phyloP scores from a whole-genome alignment of 768 basidiomycete genomes.

The Boletales sp. region DNA sequence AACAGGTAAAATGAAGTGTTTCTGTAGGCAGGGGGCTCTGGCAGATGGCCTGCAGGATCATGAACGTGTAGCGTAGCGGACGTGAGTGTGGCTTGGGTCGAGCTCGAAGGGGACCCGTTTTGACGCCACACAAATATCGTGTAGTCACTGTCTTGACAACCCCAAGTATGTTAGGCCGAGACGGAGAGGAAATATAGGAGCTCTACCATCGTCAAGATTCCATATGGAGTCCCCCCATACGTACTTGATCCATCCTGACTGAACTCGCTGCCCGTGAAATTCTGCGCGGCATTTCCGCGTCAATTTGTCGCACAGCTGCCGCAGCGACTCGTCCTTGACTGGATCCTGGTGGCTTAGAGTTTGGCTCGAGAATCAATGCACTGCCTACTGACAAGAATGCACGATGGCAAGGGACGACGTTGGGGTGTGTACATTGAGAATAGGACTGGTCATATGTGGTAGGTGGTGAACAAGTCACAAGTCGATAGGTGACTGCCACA shows the following conservation, averaged over 20 bases:
- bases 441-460: constrained; percentile 30
- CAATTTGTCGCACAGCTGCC: constrained; percentile 65
- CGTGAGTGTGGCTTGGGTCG: constrained; percentile 11
- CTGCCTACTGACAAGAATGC: constrained; percentile 59
- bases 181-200: neutral
- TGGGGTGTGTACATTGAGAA: constrained; percentile 78
- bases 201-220: constrained; percentile 86
- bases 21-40: constrained; percentile 56
- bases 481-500: no score
- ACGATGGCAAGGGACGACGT: constrained; percentile 68
- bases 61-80: constrained; percentile 53
- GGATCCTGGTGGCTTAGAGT: constrained; percentile 6
- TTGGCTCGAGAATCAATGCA: neutral
- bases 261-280: constrained; percentile 59
- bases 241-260: constrained; percentile 84
- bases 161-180: neutral
- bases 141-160: constrained; percentile 71
- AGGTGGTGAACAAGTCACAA: no score
- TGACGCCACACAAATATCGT: constrained; percentile 80
- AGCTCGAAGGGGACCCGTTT: constrained; percentile 32
- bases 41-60: constrained; percentile 57
- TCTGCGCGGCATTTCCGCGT: constrained; percentile 60
- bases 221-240: constrained; percentile 74
- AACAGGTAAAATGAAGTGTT: constrained; percentile 75
- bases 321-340: constrained; percentile 70